A percentile compares a stretch with the other conserved stretches of the same genome.
Evolutionary conservation across 2,329 filamentous ascomycete species (phyloP).

Genomic region (Penicillium hordei): DNA sequence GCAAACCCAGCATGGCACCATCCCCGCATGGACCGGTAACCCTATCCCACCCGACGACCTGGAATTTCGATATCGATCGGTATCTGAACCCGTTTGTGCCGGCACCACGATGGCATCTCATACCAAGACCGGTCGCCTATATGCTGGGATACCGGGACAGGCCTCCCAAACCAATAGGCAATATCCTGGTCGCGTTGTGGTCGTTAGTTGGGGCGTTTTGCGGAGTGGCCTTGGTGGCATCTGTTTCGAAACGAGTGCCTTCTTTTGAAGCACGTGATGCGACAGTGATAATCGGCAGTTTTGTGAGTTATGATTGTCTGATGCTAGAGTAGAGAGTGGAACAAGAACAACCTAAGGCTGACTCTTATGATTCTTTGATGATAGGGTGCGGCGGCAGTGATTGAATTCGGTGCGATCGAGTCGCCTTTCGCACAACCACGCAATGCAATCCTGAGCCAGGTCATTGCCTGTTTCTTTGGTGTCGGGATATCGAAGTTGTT

Average conservation of each 20-base stretch:
- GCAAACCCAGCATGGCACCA: constrained; percentile 7
- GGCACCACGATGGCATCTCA: constrained; percentile 59
- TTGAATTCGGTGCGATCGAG: constrained; percentile 70
- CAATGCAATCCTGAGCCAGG: constrained; percentile 66
- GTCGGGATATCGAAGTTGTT: constrained; percentile 67
- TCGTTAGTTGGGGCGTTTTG: constrained; percentile 65
- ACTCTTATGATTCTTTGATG: not conserved
- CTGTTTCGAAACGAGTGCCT: constrained; percentile 56
- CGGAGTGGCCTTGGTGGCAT: constrained; percentile 60
- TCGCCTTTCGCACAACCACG: constrained; percentile 72
- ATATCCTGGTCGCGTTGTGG: constrained; percentile 61
- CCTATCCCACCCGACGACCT: constrained; percentile 27
- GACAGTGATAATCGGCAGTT: constrained; percentile 67
- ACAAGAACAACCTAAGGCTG: not conserved
- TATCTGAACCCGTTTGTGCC: constrained; percentile 71
- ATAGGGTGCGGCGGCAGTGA: constrained; percentile 72
- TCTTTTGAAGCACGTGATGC: constrained; percentile 54
- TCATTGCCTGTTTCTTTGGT: constrained; percentile 62
- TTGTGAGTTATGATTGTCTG: constrained; percentile 53
- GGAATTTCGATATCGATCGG: constrained; percentile 73
- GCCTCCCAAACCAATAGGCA: constrained; percentile 50
- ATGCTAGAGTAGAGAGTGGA: not conserved
- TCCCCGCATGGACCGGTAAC: constrained; percentile 6
- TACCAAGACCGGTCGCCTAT: constrained; percentile 67
- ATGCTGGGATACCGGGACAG: constrained; percentile 64